Percentiles rank a stretch among this genome's conserved stretches.
phyloP scores from a whole-genome alignment of 202 grass and related monocot genomes.

The Bolboschoenoplectus hybrid region DNA sequence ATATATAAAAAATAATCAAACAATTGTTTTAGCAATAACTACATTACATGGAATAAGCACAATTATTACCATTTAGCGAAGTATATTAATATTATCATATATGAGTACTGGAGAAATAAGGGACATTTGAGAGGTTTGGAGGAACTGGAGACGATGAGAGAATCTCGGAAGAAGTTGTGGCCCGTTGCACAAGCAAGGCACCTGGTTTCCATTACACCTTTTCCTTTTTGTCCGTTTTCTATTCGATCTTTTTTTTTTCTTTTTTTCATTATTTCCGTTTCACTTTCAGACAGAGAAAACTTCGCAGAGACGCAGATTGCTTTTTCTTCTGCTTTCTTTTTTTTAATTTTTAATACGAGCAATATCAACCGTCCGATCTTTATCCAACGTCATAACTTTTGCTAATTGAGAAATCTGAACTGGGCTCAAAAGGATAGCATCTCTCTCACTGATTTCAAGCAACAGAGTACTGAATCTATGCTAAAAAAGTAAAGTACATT shows the following conservation, averaged over 20 bases:
- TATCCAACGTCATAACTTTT: too few species aligned
- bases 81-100: too few species aligned
- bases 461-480: too few species aligned
- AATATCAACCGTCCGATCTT: too few species aligned
- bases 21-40: background rate
- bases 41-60: background rate
- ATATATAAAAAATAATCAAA: background rate
- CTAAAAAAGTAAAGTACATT: background rate
- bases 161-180: background rate
- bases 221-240: background rate
- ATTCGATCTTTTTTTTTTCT: background rate
- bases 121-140: background rate
- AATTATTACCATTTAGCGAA: background rate
- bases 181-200: slow-evolving; percentile 35
- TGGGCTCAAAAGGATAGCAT: background rate
- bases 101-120: too few species aligned
- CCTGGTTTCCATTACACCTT: background rate
- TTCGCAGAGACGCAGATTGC: background rate
- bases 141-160: slow-evolving; percentile 7
- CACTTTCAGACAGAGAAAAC: background rate
- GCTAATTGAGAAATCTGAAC: background rate
- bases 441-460: too few species aligned
- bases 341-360: background rate
- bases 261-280: slow-evolving; percentile 9
- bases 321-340: background rate